Percentiles rank a stretch among this genome's conserved stretches.
Evolutionary conservation across 768 basidiomycete genomes (phyloP).

Genomic region (Hericium erinaceus): DNA sequence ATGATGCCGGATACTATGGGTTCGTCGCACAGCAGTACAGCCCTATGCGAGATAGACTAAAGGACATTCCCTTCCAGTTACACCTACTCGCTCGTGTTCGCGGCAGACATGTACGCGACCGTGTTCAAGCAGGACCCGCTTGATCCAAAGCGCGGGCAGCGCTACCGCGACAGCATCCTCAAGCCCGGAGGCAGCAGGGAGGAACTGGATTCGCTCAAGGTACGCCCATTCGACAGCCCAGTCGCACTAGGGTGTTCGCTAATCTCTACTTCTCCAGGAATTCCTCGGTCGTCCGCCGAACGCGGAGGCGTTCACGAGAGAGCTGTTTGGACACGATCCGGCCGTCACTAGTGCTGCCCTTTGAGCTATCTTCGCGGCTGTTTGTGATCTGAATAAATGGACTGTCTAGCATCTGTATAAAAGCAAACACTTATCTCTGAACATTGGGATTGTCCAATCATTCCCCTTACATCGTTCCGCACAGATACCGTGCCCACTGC

Average conservation of each 20-base stretch:
- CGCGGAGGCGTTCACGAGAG: constrained; percentile 11
- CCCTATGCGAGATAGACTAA: background rate
- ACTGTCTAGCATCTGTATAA: background rate
- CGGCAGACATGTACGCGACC: constrained; percentile 54
- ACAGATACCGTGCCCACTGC: no score
- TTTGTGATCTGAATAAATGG: background rate
- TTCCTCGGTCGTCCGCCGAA: constrained; percentile 13
- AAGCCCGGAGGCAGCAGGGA: constrained; percentile 69
- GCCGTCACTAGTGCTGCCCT: background rate
- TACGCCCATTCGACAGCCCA: constrained; percentile 16
- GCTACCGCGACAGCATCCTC: constrained; percentile 72
- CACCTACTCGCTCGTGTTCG: constrained; percentile 64
- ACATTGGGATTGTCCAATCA: no score
- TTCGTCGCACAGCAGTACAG: constrained; percentile 20
- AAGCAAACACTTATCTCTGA: background rate
- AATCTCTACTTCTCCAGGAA: constrained; percentile 3
- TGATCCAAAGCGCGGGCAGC: constrained; percentile 52
- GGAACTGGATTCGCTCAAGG: constrained; percentile 72
- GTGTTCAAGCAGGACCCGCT: constrained; percentile 79
- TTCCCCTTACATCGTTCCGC: no score
- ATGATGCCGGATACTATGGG: constrained; percentile 66
- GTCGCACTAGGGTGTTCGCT: background rate
- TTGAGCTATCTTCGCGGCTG: background rate
- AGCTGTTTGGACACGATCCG: constrained; percentile 7
- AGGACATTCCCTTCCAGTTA: constrained; percentile 23